Evolutionary conservation across 2,329 filamentous ascomycete species (phyloP).

Genomic region (Alternaria metachromatica): DNA sequence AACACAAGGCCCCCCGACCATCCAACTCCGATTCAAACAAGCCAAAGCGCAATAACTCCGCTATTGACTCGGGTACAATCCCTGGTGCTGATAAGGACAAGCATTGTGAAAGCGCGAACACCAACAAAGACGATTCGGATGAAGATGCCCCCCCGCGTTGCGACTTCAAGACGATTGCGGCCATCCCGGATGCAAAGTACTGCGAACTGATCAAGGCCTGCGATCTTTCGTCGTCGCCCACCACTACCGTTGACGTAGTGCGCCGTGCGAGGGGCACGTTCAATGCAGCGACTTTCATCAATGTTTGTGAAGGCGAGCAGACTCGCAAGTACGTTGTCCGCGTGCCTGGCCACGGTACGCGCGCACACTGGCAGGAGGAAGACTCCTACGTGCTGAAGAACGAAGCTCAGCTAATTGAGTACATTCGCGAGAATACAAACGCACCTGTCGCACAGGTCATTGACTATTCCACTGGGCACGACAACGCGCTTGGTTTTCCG

Average conservation of each 20-base stretch:
- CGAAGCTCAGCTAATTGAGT: conserved; percentile 10
- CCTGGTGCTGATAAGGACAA: not conserved
- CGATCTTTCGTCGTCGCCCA: not conserved
- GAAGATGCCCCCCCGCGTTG: not conserved
- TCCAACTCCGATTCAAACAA: not conserved
- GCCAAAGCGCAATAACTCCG: not conserved
- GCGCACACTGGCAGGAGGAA: conserved; percentile 6
- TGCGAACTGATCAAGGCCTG: not conserved
- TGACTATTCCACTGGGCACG: conserved; percentile 11
- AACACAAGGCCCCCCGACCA: not conserved
- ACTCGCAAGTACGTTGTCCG: conserved; percentile 5
- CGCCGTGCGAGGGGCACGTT: not conserved
- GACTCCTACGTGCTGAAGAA: conserved; percentile 11
- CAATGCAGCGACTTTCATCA: not conserved
- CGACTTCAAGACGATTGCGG: not conserved
- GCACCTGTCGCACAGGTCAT: conserved; percentile 22
- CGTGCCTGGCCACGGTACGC: conserved; percentile 11
- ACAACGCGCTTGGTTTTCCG: conserved; percentile 23
- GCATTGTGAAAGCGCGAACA: not conserved
- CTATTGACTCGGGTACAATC: not conserved
- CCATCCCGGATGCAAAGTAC: not conserved
- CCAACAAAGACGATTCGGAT: not conserved
- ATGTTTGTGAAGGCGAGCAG: not conserved
- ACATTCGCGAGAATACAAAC: conserved; percentile 11
- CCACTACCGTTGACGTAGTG: not conserved